These are phyloP conservation scores for Cercophora sp. DNA, from an alignment of 495 filamentous ascomycete genomes.

Conservation along the genomic window DNA sequence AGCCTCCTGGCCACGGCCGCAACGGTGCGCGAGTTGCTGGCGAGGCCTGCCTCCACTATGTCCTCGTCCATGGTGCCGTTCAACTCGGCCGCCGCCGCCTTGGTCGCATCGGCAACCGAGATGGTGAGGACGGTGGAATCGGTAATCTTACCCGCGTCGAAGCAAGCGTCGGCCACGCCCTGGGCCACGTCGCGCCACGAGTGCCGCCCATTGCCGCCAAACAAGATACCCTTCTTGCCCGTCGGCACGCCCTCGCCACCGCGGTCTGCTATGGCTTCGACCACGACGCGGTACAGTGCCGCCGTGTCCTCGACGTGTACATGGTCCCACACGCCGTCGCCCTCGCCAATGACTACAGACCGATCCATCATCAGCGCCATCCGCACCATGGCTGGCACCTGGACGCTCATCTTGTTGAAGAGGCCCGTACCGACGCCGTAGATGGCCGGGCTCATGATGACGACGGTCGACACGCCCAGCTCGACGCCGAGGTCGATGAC, in stretches of 20 bases:
- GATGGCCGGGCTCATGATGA: constrained; percentile 48
- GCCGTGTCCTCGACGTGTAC: constrained; percentile 47
- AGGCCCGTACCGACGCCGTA: constrained; percentile 44
- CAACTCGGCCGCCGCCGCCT: neutral
- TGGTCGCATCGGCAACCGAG: neutral
- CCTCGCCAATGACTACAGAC: constrained; percentile 33
- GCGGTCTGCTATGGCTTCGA: neutral
- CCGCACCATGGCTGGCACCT: constrained; percentile 32
- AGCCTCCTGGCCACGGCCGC: neutral
- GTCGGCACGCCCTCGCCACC: constrained; percentile 27
- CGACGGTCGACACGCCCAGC: constrained; percentile 39
- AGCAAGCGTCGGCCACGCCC: neutral
- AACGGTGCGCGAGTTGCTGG: neutral
- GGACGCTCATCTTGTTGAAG: constrained; percentile 39
- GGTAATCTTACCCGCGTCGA: neutral
- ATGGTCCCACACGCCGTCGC: constrained; percentile 43
- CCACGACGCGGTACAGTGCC: constrained; percentile 30
- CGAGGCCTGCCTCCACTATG: neutral
- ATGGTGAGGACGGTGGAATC: neutral
- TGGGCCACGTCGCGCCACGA: constrained; percentile 37
- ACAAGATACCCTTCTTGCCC: constrained; percentile 44
- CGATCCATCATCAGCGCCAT: constrained; percentile 26
- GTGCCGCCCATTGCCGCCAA: constrained; percentile 38
- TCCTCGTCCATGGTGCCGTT: neutral
- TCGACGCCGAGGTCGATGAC: constrained; percentile 39